Percentiles rank a stretch among this genome's conserved stretches.
Conservation (phyloP, 176 grass and related monocot species). For the Eremochloa ophiuroides region DNA sequence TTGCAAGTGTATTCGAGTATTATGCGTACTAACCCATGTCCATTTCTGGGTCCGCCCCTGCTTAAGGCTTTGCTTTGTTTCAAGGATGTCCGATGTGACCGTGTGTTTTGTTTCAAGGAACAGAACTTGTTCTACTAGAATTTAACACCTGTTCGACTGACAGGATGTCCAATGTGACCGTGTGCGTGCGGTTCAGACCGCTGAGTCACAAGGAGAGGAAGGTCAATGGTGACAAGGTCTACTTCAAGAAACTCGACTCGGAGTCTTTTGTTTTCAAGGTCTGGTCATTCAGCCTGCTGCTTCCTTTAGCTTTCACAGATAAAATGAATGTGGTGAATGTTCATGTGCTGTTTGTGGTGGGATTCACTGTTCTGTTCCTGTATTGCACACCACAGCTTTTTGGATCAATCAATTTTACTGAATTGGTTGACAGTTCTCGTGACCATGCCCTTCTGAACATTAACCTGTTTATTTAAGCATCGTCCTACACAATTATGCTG, state of each 20-base stretch:
- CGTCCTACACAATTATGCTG: not conserved
- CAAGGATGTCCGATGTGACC: too few species aligned
- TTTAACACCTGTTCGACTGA: not conserved
- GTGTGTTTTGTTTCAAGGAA: not conserved
- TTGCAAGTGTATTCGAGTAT: too few species aligned
- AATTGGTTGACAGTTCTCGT: not conserved
- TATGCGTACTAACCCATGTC: too few species aligned
- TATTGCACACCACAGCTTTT: not conserved
- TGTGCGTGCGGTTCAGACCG: conserved; percentile 83
- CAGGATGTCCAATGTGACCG: conserved; percentile 75
- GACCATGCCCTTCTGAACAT: not conserved
- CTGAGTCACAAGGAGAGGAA: conserved; percentile 67
- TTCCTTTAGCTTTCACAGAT: not conserved
- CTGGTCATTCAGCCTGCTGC: not conserved
- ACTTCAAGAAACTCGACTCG: conserved; percentile 53
- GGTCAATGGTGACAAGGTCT: conserved; percentile 40
- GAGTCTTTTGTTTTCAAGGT: conserved; percentile 80
- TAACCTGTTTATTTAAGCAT: conserved; percentile 4
- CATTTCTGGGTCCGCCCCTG: too few species aligned
- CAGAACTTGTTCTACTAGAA: not conserved
- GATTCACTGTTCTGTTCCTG: not conserved
- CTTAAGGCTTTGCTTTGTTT: too few species aligned
- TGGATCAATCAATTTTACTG: not conserved
- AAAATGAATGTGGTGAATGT: not conserved
- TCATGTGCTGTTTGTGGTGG: not conserved